Conservation (phyloP, 2,329 filamentous ascomycete genomes). For the Penicillium sp. region DNA sequence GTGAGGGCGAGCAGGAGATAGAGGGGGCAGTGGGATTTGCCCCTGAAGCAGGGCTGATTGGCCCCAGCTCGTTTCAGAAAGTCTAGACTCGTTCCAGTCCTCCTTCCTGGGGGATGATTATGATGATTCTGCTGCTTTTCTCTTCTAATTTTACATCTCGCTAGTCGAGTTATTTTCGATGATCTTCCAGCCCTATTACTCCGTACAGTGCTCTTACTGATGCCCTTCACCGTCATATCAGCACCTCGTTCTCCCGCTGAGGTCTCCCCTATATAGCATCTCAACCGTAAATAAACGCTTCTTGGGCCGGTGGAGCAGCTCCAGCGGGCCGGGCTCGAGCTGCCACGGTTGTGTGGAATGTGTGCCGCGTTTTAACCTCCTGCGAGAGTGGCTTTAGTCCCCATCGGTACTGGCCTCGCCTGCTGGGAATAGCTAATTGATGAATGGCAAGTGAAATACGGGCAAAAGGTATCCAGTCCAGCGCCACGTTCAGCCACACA, state of each 20-base stretch:
- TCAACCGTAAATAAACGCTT: not conserved
- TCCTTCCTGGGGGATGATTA: not conserved
- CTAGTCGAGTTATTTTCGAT: not conserved
- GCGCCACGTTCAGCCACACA: constrained; percentile 10
- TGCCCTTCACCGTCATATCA: not conserved
- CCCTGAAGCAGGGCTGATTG: constrained; percentile 24
- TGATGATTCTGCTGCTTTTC: too few relatives aligned
- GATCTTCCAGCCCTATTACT: not conserved
- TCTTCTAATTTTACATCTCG: not conserved
- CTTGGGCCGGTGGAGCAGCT: constrained; percentile 1
- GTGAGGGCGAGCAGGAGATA: not conserved
- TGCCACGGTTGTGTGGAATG: not conserved
- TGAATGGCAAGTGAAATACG: not conserved
- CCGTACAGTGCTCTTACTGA: not conserved
- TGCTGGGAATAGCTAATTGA: too few relatives aligned
- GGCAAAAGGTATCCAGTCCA: not conserved
- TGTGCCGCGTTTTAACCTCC: too few relatives aligned
- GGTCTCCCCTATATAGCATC: not conserved
- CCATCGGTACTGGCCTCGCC: too few relatives aligned
- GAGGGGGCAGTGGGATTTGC: constrained; percentile 1
- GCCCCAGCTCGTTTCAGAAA: constrained; percentile 21
- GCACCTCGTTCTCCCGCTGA: not conserved
- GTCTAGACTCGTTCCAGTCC: constrained; percentile 15
- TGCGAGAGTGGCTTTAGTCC: too few relatives aligned
- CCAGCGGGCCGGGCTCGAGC: constrained; percentile 7